phyloP scores from a whole-genome alignment of 2,329 filamentous ascomycete genomes.

The Hymenoscyphus salicellus region DNA sequence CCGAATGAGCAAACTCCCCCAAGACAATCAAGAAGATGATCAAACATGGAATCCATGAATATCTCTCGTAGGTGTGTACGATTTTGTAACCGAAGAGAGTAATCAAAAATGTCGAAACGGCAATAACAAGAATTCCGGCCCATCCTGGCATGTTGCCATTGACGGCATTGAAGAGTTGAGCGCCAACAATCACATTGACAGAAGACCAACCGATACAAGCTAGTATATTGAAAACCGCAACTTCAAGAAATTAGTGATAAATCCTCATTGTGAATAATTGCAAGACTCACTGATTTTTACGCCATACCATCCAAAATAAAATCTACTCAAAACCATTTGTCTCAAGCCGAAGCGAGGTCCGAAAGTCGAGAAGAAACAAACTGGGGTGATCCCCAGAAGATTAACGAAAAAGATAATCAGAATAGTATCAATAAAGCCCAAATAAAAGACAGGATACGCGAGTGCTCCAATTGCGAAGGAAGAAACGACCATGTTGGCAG shows the following conservation, averaged over 20 bases:
- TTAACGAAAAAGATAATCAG: conserved; percentile 74
- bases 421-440: conserved; percentile 72
- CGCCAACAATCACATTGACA: conserved; percentile 77
- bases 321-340: conserved; percentile 77
- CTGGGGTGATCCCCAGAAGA: conserved; percentile 66
- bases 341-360: conserved; percentile 71
- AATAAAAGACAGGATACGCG: conserved; percentile 62
- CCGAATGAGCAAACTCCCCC: conserved; percentile 65
- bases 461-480: conserved; percentile 74
- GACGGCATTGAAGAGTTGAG: conserved; percentile 72
- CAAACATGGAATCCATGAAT: conserved; percentile 68
- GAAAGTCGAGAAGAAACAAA: conserved; percentile 75
- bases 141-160: conserved; percentile 67
- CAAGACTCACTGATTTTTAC: conserved; percentile 59
- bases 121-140: conserved; percentile 73
- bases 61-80: conserved; percentile 75
- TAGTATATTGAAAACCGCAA: conserved; percentile 68
- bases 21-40: conserved; percentile 72
- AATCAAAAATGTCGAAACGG: conserved; percentile 63
- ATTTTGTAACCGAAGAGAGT: conserved; percentile 74
- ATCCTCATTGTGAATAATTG: neutral
- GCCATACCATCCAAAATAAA: conserved; percentile 71
- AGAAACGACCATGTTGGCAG: conserved; percentile 74
- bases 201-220: conserved; percentile 73
- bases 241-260: conserved; percentile 35